Conservation (phyloP, 179 eudicot species). For the Dionaea muscipula region DNA sequence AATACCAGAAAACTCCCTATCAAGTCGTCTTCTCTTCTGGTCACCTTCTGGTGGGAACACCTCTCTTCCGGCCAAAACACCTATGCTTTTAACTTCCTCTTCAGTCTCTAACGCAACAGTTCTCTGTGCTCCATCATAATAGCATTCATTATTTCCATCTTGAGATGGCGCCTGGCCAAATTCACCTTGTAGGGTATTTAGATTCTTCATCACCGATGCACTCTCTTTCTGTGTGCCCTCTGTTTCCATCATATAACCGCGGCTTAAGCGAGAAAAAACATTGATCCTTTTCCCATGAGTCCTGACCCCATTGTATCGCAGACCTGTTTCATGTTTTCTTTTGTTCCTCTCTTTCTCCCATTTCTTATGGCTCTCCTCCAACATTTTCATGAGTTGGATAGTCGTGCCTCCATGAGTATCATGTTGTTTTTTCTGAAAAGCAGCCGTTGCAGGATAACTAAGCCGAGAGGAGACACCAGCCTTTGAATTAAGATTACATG, state of each 20-base stretch:
- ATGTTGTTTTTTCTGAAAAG: conserved; percentile 4
- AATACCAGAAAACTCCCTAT: background rate
- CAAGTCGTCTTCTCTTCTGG: conserved; percentile 1
- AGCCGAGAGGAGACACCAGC: conserved; percentile 11
- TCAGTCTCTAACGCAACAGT: background rate
- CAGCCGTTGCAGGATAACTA: conserved; percentile 1
- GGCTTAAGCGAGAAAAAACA: conserved; percentile 14
- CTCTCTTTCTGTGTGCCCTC: background rate
- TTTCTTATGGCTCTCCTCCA: conserved; percentile 9
- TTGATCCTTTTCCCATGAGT: conserved; percentile 4
- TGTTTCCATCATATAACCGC: background rate
- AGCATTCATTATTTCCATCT: background rate
- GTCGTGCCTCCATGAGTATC: background rate
- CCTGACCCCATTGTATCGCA: background rate
- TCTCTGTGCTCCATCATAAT: background rate
- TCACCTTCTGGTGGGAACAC: background rate
- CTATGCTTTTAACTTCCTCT: background rate
- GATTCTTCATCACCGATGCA: background rate
- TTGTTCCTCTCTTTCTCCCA: conserved; percentile 4
- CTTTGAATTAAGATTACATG: background rate
- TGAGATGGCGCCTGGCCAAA: background rate
- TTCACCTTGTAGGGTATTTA: background rate
- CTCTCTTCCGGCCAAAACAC: background rate
- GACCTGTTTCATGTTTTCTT: background rate
- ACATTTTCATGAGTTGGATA: conserved; percentile 13